These are phyloP conservation scores for Pseudogymnoascus sp. DNA, from an alignment of 2,329 filamentous ascomycete genomes.

Conservation along the genomic window DNA sequence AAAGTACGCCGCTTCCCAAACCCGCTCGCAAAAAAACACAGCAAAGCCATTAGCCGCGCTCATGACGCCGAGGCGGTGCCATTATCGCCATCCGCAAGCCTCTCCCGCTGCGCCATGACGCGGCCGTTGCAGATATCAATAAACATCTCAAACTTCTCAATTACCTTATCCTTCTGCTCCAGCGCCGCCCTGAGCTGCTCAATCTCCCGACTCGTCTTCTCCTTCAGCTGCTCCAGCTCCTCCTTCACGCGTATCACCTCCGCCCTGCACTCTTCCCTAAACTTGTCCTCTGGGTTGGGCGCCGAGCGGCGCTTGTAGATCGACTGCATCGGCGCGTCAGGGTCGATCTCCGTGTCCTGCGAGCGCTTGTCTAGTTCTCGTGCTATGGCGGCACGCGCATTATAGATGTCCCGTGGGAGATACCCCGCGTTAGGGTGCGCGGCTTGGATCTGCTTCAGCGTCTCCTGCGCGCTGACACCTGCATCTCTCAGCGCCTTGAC, in stretches of 20 bases:
- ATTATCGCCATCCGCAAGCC: conserved; percentile 35
- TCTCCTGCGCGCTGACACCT: conserved; percentile 61
- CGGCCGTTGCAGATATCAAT: conserved; percentile 64
- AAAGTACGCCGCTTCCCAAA: not conserved
- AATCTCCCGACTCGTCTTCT: conserved; percentile 52
- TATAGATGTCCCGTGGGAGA: conserved; percentile 61
- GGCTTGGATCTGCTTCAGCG: conserved; percentile 58
- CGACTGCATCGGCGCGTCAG: conserved; percentile 50
- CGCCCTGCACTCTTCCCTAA: conserved; percentile 54
- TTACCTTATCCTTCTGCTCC: conserved; percentile 56
- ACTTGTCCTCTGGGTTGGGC: conserved; percentile 52
- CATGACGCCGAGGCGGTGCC: not conserved
- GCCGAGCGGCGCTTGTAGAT: conserved; percentile 53
- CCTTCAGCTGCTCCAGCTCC: conserved; percentile 49
- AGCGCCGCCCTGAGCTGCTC: conserved; percentile 54
- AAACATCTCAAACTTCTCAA: conserved; percentile 61
- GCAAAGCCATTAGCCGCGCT: not conserved
- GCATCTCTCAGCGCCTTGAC: conserved; percentile 59
- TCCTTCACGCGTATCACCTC: conserved; percentile 54
- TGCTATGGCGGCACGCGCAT: conserved; percentile 60
- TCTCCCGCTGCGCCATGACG: conserved; percentile 57
- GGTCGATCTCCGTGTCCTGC: conserved; percentile 43
- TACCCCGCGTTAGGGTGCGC: conserved; percentile 59
- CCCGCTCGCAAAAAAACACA: not conserved
- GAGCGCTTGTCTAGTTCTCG: conserved; percentile 58